Conservation (phyloP, 2,329 filamentous ascomycete species). For the Aureobasidium lini region DNA sequence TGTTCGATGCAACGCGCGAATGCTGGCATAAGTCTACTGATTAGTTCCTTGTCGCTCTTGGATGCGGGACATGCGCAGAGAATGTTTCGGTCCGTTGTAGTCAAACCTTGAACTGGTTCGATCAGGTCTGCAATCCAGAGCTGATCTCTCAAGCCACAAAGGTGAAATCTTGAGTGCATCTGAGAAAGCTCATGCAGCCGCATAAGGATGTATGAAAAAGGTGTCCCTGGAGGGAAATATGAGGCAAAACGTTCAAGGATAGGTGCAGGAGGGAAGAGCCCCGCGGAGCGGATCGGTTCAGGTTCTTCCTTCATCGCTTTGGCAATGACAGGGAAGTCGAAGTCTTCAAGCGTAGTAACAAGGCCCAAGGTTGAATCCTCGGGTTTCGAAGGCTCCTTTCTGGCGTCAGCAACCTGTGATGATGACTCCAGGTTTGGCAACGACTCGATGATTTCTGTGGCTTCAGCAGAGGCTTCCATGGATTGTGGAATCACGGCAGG, state of each 20-base stretch:
- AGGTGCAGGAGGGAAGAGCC: slow-evolving; percentile 62
- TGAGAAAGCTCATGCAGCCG: slow-evolving; percentile 64
- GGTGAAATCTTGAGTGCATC: slow-evolving; percentile 58
- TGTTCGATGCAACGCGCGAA: slow-evolving; percentile 64
- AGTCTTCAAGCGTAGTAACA: slow-evolving; percentile 69
- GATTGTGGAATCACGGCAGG: neutral
- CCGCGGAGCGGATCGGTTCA: slow-evolving; percentile 60
- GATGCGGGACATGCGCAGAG: slow-evolving; percentile 65
- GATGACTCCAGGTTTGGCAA: neutral
- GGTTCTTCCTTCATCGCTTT: slow-evolving; percentile 57
- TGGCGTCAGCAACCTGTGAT: no score
- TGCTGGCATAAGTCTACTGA: slow-evolving; percentile 46
- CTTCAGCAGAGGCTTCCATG: neutral
- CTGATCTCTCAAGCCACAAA: slow-evolving; percentile 58
- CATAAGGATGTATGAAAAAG: slow-evolving; percentile 74
- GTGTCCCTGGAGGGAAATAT: slow-evolving; percentile 74
- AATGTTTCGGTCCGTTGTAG: slow-evolving; percentile 64
- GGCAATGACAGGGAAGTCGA: slow-evolving; percentile 58
- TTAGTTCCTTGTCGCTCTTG: slow-evolving; percentile 44
- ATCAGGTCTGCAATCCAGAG: slow-evolving; percentile 66
- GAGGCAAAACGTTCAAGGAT: slow-evolving; percentile 68
- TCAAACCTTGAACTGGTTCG: slow-evolving; percentile 59
- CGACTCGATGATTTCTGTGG: neutral
- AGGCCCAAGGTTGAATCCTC: slow-evolving; percentile 51
- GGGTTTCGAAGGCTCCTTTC: neutral